Evolutionary conservation across 768 basidiomycete genomes (phyloP), one percentile per base, ranked within the genome.

Genomic region (Lepiota subincarnata): DNA sequence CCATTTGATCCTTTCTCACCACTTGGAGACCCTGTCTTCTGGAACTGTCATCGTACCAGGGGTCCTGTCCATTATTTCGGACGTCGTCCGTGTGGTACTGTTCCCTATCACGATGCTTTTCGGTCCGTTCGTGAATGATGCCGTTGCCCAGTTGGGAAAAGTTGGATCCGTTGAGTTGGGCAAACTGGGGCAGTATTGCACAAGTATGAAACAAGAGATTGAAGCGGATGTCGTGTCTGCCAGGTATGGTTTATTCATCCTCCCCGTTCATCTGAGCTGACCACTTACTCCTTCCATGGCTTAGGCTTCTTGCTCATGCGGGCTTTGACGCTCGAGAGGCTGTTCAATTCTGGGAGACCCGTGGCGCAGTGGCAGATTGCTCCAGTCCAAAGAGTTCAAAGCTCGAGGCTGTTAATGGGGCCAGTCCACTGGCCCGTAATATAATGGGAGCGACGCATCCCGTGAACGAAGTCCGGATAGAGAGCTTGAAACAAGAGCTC

Each of bases 91-190:
- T 38, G 84, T 92, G 2, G 64, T 93, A 28, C 69, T 94, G 12
- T 98, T 94, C 68, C 94, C 94, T 0, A 62, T 94, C 45, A 97
- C 92, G 3, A 92, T 90, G 87, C 62, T 94, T 7, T 84, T 98
- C 52, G 95, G 96, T 0, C 96, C 96, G 1, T 97, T 98, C 66
- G 83, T 98, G 55, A 95, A 96, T 63, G 96, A 99, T 61, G 94
- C 92, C 2, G 79, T 98, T 20, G 91, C 86, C 0, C 83, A 89
- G 48, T 61, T 93, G 49, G 86, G 91, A 20, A 86, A 85, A 64
- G 78, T 88, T 1, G 86, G 89, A 2, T 83, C 86, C 10, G 83
- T 84, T 2, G 87, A 95, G 63, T 74, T 95, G 36, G 73, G 76
- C 45, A 87, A 84, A 66, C 69, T 87, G 2, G 82, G 83, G 20